Evolutionary conservation across 148 eudicot species (phyloP).

Genomic region (Camellia japonica): DNA sequence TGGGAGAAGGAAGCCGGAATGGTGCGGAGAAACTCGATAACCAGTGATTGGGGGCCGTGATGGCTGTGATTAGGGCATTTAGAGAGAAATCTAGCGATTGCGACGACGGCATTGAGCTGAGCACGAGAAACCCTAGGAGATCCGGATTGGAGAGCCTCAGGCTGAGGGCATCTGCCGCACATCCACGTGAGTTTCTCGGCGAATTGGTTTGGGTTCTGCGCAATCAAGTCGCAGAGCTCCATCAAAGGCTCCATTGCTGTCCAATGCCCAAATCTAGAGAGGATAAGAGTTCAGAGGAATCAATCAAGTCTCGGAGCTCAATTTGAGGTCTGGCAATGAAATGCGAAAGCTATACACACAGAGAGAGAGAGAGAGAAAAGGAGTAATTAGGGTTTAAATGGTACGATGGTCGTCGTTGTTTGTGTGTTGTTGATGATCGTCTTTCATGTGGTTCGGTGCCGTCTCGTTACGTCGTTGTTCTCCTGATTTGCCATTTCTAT

Average conservation of each 20-base stretch:
- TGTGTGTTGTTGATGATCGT: too few species aligned
- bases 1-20: slow-evolving; percentile 50
- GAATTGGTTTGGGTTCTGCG: slow-evolving; percentile 62
- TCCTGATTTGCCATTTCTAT: too few species aligned
- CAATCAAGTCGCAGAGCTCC: slow-evolving; percentile 85
- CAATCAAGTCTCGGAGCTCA: too few species aligned
- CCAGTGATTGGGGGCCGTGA: slow-evolving; percentile 38
- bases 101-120: slow-evolving; percentile 72
- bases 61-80: slow-evolving; percentile 50
- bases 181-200: slow-evolving; percentile 70
- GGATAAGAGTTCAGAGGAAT: too few species aligned
- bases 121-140: slow-evolving; percentile 65
- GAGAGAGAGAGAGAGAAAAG: too few species aligned
- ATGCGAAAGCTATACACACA: too few species aligned
- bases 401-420: too few species aligned
- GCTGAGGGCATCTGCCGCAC: slow-evolving; percentile 69
- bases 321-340: too few species aligned
- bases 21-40: slow-evolving; percentile 55
- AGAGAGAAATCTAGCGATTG: slow-evolving; percentile 65
- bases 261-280: neutral
- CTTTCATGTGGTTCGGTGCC: too few species aligned
- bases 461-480: too few species aligned
- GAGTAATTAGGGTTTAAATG: too few species aligned
- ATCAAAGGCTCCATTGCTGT: slow-evolving; percentile 64
- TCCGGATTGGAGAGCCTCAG: slow-evolving; percentile 47